phyloP scores from a whole-genome alignment of 2,329 filamentous ascomycete genomes.

The Macrophomina phaseolina region DNA sequence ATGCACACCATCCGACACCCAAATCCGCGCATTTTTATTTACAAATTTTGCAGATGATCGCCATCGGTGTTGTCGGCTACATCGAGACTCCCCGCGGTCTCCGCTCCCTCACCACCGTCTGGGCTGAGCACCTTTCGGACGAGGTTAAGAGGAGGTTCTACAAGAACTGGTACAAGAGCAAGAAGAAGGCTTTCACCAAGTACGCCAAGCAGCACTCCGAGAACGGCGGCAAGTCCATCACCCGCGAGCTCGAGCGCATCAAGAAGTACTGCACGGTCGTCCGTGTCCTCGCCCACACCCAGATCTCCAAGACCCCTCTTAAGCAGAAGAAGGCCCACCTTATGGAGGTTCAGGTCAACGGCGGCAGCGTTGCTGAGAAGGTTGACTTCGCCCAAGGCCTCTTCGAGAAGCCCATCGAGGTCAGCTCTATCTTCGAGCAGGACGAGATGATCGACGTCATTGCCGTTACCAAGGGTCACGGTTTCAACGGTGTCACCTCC shows the following conservation, averaged over 20 bases:
- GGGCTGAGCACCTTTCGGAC: conserved; percentile 98
- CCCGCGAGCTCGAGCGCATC: conserved; percentile 98
- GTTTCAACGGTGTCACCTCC: conserved; percentile 94
- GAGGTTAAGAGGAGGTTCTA: conserved; percentile 99
- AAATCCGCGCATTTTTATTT: conserved; percentile 39
- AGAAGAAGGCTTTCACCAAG: conserved; percentile 99
- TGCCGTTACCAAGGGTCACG: conserved; percentile 99
- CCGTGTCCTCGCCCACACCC: conserved; percentile 98
- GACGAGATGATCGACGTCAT: conserved; percentile 99
- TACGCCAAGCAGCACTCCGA: conserved; percentile 99
- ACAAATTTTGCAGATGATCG: conserved; percentile 80
- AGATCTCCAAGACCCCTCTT: conserved; percentile 98
- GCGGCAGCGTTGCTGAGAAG: conserved; percentile 94
- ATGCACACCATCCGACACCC: conserved; percentile 67
- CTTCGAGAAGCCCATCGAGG: conserved; percentile 98
- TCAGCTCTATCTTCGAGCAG: conserved; percentile 96
- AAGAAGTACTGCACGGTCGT: conserved; percentile 99
- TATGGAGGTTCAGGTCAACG: conserved; percentile 99
- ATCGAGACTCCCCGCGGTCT: conserved; percentile 99
- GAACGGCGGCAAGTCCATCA: conserved; percentile 86
- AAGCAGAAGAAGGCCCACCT: conserved; percentile 99
- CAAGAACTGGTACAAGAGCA: conserved; percentile 99
- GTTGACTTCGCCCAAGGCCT: conserved; percentile 92
- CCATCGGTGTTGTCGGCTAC: conserved; percentile 99
- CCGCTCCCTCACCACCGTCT: conserved; percentile 98